Conservation (phyloP, 805 yeast species). For the Wickerhamiella siamensis region DNA sequence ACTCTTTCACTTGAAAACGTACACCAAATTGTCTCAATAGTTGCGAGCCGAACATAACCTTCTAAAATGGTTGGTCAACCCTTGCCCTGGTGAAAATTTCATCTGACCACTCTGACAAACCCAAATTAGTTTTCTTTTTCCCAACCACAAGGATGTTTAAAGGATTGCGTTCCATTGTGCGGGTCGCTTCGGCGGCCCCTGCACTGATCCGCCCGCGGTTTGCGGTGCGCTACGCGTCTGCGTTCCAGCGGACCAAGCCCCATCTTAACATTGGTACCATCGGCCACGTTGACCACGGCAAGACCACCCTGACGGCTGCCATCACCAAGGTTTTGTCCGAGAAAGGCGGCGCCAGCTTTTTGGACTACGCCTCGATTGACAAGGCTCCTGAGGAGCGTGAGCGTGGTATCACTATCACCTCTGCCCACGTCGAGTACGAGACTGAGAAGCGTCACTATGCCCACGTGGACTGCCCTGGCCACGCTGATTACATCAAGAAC, state of each 20-base stretch:
- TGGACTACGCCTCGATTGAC: conserved; percentile 87
- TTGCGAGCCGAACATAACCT: too few relatives aligned
- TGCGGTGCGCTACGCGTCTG: conserved; percentile 35
- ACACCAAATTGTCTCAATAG: too few relatives aligned
- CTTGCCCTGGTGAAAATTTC: not conserved
- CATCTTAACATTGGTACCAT: conserved; percentile 95
- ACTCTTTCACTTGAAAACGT: too few relatives aligned
- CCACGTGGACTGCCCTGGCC: conserved; percentile 98
- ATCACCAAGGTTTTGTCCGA: conserved; percentile 86
- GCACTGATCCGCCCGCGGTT: conserved; percentile 2
- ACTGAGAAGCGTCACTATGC: conserved; percentile 92
- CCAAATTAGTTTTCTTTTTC: not conserved
- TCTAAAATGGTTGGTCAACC: too few relatives aligned
- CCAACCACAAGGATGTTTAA: not conserved
- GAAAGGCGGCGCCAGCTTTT: conserved; percentile 82
- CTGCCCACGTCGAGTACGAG: conserved; percentile 96
- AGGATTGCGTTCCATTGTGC: not conserved
- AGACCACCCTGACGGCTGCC: conserved; percentile 96
- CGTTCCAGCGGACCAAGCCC: conserved; percentile 90
- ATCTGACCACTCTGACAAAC: not conserved
- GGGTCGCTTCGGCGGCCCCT: not conserved
- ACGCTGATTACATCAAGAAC: conserved; percentile 96
- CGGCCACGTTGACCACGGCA: conserved; percentile 99
- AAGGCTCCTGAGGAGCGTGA: conserved; percentile 99
- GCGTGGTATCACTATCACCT: conserved; percentile 96